Conservation (phyloP, 2,329 filamentous ascomycete genomes). For the Ceratocystis papillata region DNA sequence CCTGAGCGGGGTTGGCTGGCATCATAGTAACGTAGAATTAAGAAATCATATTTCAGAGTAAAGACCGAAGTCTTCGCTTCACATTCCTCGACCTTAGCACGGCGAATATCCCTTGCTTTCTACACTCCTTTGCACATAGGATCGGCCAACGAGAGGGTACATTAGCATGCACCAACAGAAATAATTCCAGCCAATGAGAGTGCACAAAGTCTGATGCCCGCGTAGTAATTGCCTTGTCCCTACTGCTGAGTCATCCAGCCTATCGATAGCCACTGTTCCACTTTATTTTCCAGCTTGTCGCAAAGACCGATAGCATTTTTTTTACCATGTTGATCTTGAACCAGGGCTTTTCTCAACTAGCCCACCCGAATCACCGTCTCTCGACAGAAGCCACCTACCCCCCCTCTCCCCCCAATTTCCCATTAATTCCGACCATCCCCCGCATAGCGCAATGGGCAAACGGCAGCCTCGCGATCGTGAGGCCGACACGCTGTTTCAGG, state of each 20-base stretch:
- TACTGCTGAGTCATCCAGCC: constrained; percentile 19
- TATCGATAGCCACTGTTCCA: constrained; percentile 21
- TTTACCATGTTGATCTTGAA: neutral
- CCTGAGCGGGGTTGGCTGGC: too few relatives aligned
- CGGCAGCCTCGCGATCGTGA: constrained; percentile 35
- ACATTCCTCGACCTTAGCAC: too few relatives aligned
- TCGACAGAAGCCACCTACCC: neutral
- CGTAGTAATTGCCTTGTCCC: too few relatives aligned
- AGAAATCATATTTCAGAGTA: too few relatives aligned
- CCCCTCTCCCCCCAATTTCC: neutral
- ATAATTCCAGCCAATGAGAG: too few relatives aligned
- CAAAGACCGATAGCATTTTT: constrained; percentile 20
- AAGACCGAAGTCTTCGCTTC: too few relatives aligned
- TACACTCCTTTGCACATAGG: too few relatives aligned
- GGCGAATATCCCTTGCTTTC: too few relatives aligned
- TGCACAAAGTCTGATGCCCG: too few relatives aligned
- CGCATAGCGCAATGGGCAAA: constrained; percentile 36
- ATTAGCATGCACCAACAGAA: too few relatives aligned
- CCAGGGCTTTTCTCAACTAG: neutral
- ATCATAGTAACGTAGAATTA: too few relatives aligned
- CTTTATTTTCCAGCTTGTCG: constrained; percentile 23
- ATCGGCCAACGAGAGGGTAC: too few relatives aligned
- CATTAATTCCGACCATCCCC: neutral
- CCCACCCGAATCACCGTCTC: neutral
- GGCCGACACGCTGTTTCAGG: constrained; percentile 33